Evolutionary conservation across 495 filamentous ascomycete species (phyloP).

Genomic region (Neurospora pannonica): DNA sequence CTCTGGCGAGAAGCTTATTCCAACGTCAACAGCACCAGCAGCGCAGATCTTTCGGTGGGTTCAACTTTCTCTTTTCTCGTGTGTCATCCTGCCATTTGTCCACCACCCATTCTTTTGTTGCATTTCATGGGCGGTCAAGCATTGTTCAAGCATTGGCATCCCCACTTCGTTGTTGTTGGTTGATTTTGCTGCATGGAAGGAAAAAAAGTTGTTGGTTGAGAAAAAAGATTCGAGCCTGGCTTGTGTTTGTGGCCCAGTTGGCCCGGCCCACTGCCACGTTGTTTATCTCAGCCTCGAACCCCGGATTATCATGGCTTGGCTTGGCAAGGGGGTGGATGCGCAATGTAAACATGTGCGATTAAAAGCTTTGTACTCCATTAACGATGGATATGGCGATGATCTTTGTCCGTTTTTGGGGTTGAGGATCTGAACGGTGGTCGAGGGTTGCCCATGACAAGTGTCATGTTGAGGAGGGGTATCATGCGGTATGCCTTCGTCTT

Average conservation of each 20-base stretch:
- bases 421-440: not conserved
- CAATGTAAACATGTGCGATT: not conserved
- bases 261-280: not conserved
- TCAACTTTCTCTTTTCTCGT: not conserved
- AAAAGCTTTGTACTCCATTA: not conserved
- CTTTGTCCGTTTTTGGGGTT: not conserved
- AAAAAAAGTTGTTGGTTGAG: not conserved
- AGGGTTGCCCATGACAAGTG: not conserved
- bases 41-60: not conserved
- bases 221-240: not conserved
- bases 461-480: not conserved
- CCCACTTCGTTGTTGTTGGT: not conserved
- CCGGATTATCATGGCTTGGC: not conserved
- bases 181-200: not conserved
- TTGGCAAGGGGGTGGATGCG: not conserved
- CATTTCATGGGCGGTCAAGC: not conserved
- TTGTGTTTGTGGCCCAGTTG: not conserved
- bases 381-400: not conserved
- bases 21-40: not conserved
- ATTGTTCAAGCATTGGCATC: not conserved
- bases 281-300: not conserved
- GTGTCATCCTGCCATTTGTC: not conserved
- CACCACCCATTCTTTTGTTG: not conserved
- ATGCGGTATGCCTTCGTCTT: not conserved
- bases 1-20: not conserved